phyloP scores from a whole-genome alignment of 116 monocot species.

The Papilionanthe hybrid region DNA sequence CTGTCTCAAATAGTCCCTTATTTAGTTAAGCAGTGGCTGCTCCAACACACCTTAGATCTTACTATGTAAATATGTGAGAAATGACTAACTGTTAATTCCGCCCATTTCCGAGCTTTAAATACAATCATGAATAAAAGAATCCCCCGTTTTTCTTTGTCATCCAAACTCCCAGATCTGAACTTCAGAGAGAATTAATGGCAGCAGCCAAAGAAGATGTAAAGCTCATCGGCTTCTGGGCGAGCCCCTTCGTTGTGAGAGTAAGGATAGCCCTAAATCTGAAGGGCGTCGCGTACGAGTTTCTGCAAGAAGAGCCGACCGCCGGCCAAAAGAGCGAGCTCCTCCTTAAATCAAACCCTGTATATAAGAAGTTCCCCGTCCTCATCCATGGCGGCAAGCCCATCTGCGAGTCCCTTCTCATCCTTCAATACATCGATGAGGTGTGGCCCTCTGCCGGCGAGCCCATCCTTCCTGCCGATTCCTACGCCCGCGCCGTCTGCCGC shows the following conservation, averaged over 20 bases:
- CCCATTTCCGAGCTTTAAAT: too few relatives aligned
- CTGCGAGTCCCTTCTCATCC: slow-evolving; percentile 20
- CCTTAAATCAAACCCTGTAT: slow-evolving; percentile 28
- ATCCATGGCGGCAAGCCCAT: slow-evolving; percentile 26
- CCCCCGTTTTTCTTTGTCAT: too few relatives aligned
- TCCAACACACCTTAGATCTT: too few relatives aligned
- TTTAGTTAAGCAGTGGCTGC: too few relatives aligned
- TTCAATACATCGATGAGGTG: slow-evolving; percentile 30
- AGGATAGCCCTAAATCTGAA: slow-evolving; percentile 27
- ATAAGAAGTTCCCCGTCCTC: slow-evolving; percentile 35
- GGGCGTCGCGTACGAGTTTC: slow-evolving; percentile 15
- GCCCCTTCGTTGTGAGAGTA: slow-evolving; percentile 17
- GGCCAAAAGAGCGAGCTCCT: slow-evolving; percentile 27
- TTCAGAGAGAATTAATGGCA: neutral
- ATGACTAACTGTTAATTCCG: too few relatives aligned
- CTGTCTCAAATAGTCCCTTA: too few relatives aligned
- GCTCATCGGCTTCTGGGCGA: slow-evolving; percentile 12
- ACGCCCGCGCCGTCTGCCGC: slow-evolving; percentile 17
- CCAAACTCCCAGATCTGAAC: too few relatives aligned
- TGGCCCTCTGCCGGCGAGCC: slow-evolving; percentile 6
- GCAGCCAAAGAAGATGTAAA: slow-evolving; percentile 15
- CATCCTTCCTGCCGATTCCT: slow-evolving; percentile 28
- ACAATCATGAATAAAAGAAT: too few relatives aligned
- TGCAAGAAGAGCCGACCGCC: slow-evolving; percentile 11
- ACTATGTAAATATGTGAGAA: too few relatives aligned